phyloP scores from a whole-genome alignment of 2,329 filamentous ascomycete species.

The Botryotinia narcissicola region DNA sequence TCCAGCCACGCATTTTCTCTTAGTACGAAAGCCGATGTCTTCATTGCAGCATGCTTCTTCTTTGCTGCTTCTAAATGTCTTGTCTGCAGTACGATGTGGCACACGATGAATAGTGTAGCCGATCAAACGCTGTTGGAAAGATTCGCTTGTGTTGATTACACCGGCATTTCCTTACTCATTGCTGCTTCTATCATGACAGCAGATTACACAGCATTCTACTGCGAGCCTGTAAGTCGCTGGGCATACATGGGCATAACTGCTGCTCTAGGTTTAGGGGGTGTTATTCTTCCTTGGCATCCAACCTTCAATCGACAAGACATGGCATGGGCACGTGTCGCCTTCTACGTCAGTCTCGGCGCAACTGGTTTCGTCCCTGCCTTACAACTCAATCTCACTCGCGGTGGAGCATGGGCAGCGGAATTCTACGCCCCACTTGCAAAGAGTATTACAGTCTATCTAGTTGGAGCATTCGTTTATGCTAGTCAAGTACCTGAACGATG shows the following conservation, averaged over 20 bases:
- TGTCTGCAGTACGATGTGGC: slow-evolving; percentile 93
- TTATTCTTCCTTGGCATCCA: slow-evolving; percentile 93
- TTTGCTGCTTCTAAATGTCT: slow-evolving; percentile 93
- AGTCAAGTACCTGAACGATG: slow-evolving; percentile 91
- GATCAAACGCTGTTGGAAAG: slow-evolving; percentile 86
- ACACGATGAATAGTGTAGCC: slow-evolving; percentile 97
- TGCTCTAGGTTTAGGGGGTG: slow-evolving; percentile 77
- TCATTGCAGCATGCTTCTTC: slow-evolving; percentile 93
- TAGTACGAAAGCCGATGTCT: slow-evolving; percentile 82
- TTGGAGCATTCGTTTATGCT: slow-evolving; percentile 83
- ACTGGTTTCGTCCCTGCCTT: slow-evolving; percentile 88
- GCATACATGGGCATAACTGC: slow-evolving; percentile 82
- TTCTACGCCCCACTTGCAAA: slow-evolving; percentile 89
- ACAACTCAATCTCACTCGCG: slow-evolving; percentile 77
- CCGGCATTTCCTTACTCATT: slow-evolving; percentile 91
- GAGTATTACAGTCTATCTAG: slow-evolving; percentile 80
- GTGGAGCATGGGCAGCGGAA: slow-evolving; percentile 74
- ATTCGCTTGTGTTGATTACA: slow-evolving; percentile 98
- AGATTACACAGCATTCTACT: slow-evolving; percentile 98
- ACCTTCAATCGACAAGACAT: slow-evolving; percentile 90
- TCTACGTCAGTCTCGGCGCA: slow-evolving; percentile 82
- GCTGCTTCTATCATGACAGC: slow-evolving; percentile 97
- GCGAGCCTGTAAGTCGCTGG: slow-evolving; percentile 84
- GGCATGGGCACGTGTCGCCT: slow-evolving; percentile 87
- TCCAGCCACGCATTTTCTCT: slow-evolving; percentile 80